Percentiles rank a stretch among this genome's conserved stretches.
These are phyloP conservation scores for Trametes versicolor DNA, from an alignment of 1,284 basidiomycete species.

Conservation along the genomic window DNA sequence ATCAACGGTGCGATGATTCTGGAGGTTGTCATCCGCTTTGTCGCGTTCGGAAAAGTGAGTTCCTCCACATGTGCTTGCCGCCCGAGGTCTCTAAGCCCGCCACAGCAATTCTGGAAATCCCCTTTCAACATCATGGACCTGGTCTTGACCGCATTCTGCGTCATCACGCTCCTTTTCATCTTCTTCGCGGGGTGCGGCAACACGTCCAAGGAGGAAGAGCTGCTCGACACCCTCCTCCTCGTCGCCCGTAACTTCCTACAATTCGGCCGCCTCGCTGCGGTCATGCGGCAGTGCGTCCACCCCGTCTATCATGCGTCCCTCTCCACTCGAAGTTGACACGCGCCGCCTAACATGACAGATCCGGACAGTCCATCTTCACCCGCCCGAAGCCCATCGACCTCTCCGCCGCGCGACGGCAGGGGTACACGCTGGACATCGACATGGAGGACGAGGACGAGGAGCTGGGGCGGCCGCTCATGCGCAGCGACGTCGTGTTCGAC, in stretches of 20 bases:
- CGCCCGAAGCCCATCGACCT: conserved; percentile 94
- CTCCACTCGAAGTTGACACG: conserved; percentile 10
- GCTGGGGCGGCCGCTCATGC: conserved; percentile 62
- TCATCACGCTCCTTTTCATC: conserved; percentile 86
- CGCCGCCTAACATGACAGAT: conserved; percentile 57
- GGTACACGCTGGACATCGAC: conserved; percentile 78
- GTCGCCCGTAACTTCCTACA: conserved; percentile 93
- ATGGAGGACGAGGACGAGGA: conserved; percentile 77
- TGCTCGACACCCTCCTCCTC: conserved; percentile 90
- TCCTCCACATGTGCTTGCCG: neutral
- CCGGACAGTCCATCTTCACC: conserved; percentile 93
- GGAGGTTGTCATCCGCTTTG: conserved; percentile 88
- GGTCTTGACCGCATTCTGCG: conserved; percentile 86
- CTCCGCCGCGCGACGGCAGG: conserved; percentile 72
- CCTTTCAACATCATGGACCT: conserved; percentile 91
- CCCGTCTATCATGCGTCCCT: neutral
- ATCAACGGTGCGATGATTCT: conserved; percentile 93
- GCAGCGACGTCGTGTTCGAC: conserved; percentile 62
- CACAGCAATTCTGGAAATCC: conserved; percentile 95
- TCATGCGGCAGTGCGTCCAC: conserved; percentile 85
- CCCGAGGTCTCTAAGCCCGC: neutral
- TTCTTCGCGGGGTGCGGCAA: conserved; percentile 83
- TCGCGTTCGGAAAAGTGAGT: conserved; percentile 90
- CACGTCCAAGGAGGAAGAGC: conserved; percentile 87
- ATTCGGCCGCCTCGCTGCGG: conserved; percentile 87